Evolutionary conservation across 208 protist genomes (phyloP).

Genomic region (Trypanosoma conorhini): DNA sequence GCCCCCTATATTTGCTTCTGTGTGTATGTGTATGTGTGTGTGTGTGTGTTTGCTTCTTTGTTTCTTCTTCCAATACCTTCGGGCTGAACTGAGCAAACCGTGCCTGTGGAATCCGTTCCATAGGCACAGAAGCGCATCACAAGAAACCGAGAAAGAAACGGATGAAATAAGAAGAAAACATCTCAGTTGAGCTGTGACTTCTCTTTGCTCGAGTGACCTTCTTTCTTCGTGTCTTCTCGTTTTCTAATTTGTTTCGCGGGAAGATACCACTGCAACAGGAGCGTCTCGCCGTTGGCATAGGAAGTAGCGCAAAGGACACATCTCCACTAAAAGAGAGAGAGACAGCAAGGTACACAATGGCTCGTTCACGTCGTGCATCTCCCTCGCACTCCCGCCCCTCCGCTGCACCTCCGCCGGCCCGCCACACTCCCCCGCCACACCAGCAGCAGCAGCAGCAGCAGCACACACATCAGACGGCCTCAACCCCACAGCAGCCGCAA

Average conservation of each 20-base stretch:
- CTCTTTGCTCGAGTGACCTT: no score
- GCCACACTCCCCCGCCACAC: conserved; percentile 12
- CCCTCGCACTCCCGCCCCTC: conserved; percentile 19
- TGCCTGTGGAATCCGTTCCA: no score
- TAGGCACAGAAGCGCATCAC: no score
- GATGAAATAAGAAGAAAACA: no score
- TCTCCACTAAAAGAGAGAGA: conserved; percentile 10
- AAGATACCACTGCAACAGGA: background rate
- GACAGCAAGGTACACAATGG: conserved; percentile 37
- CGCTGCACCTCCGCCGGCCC: conserved; percentile 24
- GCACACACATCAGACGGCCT: conserved; percentile 11
- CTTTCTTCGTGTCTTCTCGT: background rate
- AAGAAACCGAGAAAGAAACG: no score
- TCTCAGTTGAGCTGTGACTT: no score
- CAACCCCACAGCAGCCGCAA: conserved; percentile 29
- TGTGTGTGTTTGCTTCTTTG: background rate
- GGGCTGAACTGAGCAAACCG: background rate
- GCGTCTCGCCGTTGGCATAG: background rate
- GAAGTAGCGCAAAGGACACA: background rate
- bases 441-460: conserved; percentile 38
- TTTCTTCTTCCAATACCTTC: background rate
- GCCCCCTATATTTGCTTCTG: no score
- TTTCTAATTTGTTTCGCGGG: background rate
- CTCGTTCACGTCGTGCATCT: conserved; percentile 55
- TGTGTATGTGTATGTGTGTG: background rate